phyloP scores from a whole-genome alignment of 1,139 yeast genomes.

The Taphrina confusa region DNA sequence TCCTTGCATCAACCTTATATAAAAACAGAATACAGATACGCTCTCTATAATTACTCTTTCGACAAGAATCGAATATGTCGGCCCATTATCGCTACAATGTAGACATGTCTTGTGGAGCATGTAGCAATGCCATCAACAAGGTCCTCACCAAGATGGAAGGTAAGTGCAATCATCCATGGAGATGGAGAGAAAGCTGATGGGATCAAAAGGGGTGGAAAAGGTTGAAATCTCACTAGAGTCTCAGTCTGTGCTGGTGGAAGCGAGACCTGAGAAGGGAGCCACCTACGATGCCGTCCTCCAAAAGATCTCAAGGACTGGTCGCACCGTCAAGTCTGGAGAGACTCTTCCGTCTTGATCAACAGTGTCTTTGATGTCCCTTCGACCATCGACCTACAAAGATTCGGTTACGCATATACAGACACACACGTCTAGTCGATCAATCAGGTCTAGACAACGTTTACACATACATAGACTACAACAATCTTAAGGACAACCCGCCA shows the following conservation, averaged over 20 bases:
- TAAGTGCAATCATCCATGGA: conserved; percentile 1
- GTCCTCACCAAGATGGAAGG: conserved; percentile 70
- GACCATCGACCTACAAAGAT: too few relatives aligned
- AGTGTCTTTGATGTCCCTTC: too few relatives aligned
- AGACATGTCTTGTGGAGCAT: conserved; percentile 55
- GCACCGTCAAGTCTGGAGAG: conserved; percentile 70
- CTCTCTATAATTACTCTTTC: too few relatives aligned
- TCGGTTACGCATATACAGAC: too few relatives aligned
- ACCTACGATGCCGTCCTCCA: conserved; percentile 75
- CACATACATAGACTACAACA: too few relatives aligned
- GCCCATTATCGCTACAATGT: conserved; percentile 44
- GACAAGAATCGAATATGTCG: conserved; percentile 11
- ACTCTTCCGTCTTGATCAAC: conserved; percentile 38
- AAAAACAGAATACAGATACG: too few relatives aligned
- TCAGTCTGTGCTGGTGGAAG: conserved; percentile 78
- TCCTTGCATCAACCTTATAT: too few relatives aligned
- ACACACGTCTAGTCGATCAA: too few relatives aligned
- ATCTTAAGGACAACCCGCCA: too few relatives aligned
- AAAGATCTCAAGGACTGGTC: conserved; percentile 87
- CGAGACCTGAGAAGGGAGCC: conserved; percentile 51
- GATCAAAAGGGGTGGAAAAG: conserved; percentile 57
- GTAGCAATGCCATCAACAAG: conserved; percentile 83
- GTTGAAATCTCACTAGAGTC: conserved; percentile 73
- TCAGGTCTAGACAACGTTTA: too few relatives aligned
- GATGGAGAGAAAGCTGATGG: neutral